Evolutionary conservation across 345 rosid genomes (phyloP).

Genomic region (Syzygium aromaticum): DNA sequence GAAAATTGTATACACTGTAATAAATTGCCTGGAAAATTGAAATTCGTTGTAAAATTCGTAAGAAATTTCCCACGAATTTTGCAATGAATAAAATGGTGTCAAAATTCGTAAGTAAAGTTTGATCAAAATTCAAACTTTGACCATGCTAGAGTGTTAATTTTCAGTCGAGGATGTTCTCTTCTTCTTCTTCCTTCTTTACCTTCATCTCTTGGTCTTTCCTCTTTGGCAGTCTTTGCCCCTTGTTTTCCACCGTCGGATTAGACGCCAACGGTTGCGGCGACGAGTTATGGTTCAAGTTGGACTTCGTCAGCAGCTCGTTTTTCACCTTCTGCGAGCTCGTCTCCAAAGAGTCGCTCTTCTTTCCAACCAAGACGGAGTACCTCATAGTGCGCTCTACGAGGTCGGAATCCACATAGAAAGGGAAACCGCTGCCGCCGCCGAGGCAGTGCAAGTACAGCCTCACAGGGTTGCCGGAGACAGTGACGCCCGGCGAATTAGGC

Average conservation of each 20-base stretch:
- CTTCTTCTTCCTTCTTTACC: conserved; percentile 10
- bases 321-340: conserved; percentile 27
- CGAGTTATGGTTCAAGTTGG: conserved; percentile 19
- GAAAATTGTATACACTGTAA: too few relatives aligned
- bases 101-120: too few relatives aligned
- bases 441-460: neutral
- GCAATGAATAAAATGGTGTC: too few relatives aligned
- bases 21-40: too few relatives aligned
- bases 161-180: too few relatives aligned
- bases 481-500: neutral
- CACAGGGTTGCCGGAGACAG: neutral
- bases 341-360: conserved; percentile 5
- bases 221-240: conserved; percentile 23
- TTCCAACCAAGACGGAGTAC: conserved; percentile 2
- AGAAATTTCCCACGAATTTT: too few relatives aligned
- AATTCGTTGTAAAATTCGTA: too few relatives aligned
- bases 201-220: conserved; percentile 48
- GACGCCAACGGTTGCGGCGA: conserved; percentile 18
- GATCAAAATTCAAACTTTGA: too few relatives aligned
- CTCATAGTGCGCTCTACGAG: conserved; percentile 25
- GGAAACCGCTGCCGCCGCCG: conserved; percentile 6
- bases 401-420: conserved; percentile 18
- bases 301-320: conserved; percentile 26
- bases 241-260: conserved; percentile 18
- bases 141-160: neutral